Conservation (phyloP, 2,329 filamentous ascomycete genomes). For the Aspergillus hortae region DNA sequence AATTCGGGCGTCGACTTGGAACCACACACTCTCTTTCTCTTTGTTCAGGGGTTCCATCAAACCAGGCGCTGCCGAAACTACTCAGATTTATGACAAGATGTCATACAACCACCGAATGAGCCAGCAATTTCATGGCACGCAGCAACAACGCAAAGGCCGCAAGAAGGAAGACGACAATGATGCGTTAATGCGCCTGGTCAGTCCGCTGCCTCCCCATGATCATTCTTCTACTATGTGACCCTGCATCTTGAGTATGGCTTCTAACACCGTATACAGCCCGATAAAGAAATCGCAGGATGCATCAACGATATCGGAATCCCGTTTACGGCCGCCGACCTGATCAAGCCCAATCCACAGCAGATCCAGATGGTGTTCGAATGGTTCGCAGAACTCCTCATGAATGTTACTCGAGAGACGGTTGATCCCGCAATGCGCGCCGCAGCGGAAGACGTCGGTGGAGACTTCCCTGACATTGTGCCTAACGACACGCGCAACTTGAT, state of each 20-base stretch:
- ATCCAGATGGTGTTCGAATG: slow-evolving; percentile 98
- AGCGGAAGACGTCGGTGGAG: slow-evolving; percentile 79
- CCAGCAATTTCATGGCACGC: slow-evolving; percentile 47
- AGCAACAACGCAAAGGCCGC: slow-evolving; percentile 47
- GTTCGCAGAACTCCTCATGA: slow-evolving; percentile 92
- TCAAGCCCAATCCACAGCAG: slow-evolving; percentile 90
- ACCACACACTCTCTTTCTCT: slow-evolving; percentile 6
- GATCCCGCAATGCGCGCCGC: slow-evolving; percentile 94
- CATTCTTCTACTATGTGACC: neutral
- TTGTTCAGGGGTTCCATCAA: neutral
- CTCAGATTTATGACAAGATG: slow-evolving; percentile 30
- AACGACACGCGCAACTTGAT: slow-evolving; percentile 88
- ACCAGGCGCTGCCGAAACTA: slow-evolving; percentile 1
- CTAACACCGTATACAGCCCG: slow-evolving; percentile 45
- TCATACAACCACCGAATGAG: slow-evolving; percentile 52
- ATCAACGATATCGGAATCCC: slow-evolving; percentile 95
- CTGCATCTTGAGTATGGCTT: neutral
- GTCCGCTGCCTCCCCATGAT: slow-evolving; percentile 10
- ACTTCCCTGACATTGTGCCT: slow-evolving; percentile 78
- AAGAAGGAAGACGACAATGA: slow-evolving; percentile 58
- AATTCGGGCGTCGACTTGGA: slow-evolving; percentile 8
- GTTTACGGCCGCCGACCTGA: slow-evolving; percentile 80
- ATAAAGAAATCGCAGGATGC: slow-evolving; percentile 86
- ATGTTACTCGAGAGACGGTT: slow-evolving; percentile 86
- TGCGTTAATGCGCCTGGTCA: slow-evolving; percentile 56